phyloP scores from a whole-genome alignment of 306 rosid species.

The Lathyrus aphaca region DNA sequence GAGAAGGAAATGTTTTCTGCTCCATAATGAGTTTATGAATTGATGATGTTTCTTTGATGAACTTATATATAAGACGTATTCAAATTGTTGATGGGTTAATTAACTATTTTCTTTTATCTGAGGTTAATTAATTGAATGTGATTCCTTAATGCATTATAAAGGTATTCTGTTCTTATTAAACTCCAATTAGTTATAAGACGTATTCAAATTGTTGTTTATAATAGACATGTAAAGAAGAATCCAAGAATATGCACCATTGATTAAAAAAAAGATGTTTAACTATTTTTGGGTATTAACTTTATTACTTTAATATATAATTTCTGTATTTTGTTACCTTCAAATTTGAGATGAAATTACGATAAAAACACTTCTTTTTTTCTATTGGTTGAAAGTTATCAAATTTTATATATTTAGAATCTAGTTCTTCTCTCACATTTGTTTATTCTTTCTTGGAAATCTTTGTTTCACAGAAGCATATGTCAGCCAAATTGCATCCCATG shows the following conservation, averaged over 20 bases:
- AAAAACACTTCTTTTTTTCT: too few species aligned
- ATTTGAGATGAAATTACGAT: too few species aligned
- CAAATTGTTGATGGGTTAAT: constrained; percentile 23
- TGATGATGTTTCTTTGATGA: constrained; percentile 8
- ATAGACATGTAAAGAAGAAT: background rate
- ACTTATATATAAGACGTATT: too few species aligned
- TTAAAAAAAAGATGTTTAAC: too few species aligned
- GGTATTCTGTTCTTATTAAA: constrained; percentile 43
- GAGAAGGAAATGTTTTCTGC: background rate
- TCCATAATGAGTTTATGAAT: constrained; percentile 38
- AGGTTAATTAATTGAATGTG: too few species aligned
- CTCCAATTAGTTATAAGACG: constrained; percentile 10
- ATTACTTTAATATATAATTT: too few species aligned
- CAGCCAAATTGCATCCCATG: background rate
- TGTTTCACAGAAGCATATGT: background rate
- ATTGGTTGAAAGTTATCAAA: too few species aligned
- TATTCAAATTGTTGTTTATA: constrained; percentile 31
- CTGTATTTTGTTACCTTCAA: too few species aligned
- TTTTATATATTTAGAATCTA: background rate
- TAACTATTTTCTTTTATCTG: too few species aligned
- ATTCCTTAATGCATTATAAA: constrained; percentile 45
- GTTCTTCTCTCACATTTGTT: background rate
- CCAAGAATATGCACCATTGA: too few species aligned
- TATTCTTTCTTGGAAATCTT: background rate
- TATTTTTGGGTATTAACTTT: too few species aligned